Evolutionary conservation across 306 rosid species (phyloP), one percentile per base, ranked within the genome.

Genomic region (Begonia masoniana): DNA sequence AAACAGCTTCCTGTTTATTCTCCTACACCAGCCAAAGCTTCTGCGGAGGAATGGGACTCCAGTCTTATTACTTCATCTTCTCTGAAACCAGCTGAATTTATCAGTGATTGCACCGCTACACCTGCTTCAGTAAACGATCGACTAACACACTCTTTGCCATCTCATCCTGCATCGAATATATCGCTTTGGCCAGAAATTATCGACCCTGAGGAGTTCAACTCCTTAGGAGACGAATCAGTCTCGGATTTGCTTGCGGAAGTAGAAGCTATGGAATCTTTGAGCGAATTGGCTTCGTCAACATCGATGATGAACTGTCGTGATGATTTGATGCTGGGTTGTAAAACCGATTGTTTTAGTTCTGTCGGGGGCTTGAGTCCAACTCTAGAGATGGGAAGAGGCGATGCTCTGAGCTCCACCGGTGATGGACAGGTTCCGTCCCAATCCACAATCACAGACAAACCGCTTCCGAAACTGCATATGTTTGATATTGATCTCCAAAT

Each of bases 181-280:
- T 65, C 92, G 54, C 60, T 78, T 57, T 91, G 96, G 97, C 86
- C 64, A 63, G 85, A 76, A 67, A 72, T 89, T 17, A 74, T 73
- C 6, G 94, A 76, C 36, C 72, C 85, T 42, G 65, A 76, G 68
- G 99, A 83, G 48, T 91, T 91, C 55, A 63, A 62, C 66, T 68
- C 89, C 61, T 69, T 74, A 53, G 62, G 49, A 60, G 94, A 79
- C 57, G 93, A 86, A 60, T 83, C 99, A 39, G 93, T 92, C 62
- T 92, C 99, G 23, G 99, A 92, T 76, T 80, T 92, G 62, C 71
- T 92, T 78, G 99, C 99, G 12, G 99, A 92, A 74, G 96, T 87
- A 19, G 96, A 92, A 69, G 99, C 99, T 26, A 86, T 92, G 99
- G 99, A 82, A 67, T 71, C 95, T 58, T 78, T 83, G 43, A 79